Base-by-base conservation (phyloP, 192 early-diverging fungal species). In the Backusella mclennaniae region DNA sequence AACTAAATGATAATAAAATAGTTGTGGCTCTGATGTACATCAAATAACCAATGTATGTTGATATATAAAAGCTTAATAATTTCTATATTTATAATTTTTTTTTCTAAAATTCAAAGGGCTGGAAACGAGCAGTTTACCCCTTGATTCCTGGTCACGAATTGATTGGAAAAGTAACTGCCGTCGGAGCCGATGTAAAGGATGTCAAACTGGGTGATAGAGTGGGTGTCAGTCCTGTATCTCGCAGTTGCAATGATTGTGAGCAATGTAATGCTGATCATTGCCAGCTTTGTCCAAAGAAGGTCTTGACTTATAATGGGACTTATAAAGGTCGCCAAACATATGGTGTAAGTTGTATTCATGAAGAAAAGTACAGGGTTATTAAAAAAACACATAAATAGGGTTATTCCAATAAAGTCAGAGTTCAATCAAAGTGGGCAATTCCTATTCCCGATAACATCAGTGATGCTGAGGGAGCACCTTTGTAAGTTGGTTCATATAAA, bases 21-120 rank as follows among this genome's bases (percentile, higher is more conserved):
- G 93, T 70, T 95, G 94, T 73, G 90, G 87, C 44, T 88, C 91
- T 6, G 95, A 96, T 77, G 76, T 94, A 46, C 93, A 96, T 84
- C 90, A 86, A 44, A 71, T 89, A 63, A 87, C 86, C 73, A 79
- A 84, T 8, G 93, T 87, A 73, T 91, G 93, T 90, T 8, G 66
- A 56, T 36, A 81, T 80, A 21, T 38, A 21, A 26, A 81, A 84
- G 63, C 83, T 84, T 69, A 69, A 63, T 42, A 42, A 59, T 78
- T 52, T 73, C 29, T 26, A 59, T 35, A 49, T 49, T 49, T 49
- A 49, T 44, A 2, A 3, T 33, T 33, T 33, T 33, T 33, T 33
- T 44, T 14, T 14, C 11, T 14, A 44, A 44, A 14, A 14, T 49
- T 19, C 19, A 15, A 63, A 79, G 75, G 82, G 82, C 5, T 76